A percentile compares a stretch with the other conserved stretches of the same genome.
Evolutionary conservation across 2,329 filamentous ascomycete species (phyloP).

Genomic region (Verticillium klebahnii): DNA sequence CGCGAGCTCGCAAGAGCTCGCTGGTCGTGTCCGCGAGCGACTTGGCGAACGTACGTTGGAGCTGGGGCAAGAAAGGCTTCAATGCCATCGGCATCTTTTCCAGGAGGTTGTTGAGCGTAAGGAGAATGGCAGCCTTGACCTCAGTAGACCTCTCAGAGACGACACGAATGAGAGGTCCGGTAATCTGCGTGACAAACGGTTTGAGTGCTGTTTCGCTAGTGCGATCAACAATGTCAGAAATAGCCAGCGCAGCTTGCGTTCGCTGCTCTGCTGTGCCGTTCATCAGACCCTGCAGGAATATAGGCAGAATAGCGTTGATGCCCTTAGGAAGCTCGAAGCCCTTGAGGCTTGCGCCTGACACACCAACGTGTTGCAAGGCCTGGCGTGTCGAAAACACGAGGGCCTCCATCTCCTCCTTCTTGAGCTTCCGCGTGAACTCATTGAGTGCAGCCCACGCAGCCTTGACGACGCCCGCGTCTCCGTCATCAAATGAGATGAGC

Average conservation of each 20-base stretch:
- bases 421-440: conserved; percentile 81
- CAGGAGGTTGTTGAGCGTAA: conserved; percentile 89
- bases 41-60: conserved; percentile 96
- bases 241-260: conserved; percentile 85
- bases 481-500: conserved; percentile 87
- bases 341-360: conserved; percentile 75
- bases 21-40: conserved; percentile 90
- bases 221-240: conserved; percentile 92
- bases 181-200: conserved; percentile 95
- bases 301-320: conserved; percentile 91
- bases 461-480: conserved; percentile 79
- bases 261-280: conserved; percentile 91
- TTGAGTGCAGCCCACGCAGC: conserved; percentile 82
- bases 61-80: conserved; percentile 93
- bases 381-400: conserved; percentile 83
- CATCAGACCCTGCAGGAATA: conserved; percentile 96
- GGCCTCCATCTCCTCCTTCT: conserved; percentile 97
- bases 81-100: conserved; percentile 95
- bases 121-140: conserved; percentile 89
- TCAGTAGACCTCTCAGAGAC: conserved; percentile 95
- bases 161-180: conserved; percentile 93
- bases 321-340: conserved; percentile 94
- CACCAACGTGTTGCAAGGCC: conserved; percentile 81
- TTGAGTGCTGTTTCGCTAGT: conserved; percentile 84
- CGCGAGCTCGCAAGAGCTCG: conserved; percentile 78